A percentile compares a stretch with the other conserved stretches of the same genome.
Conservation (phyloP, 306 rosid species). For the Castanea crenata region DNA sequence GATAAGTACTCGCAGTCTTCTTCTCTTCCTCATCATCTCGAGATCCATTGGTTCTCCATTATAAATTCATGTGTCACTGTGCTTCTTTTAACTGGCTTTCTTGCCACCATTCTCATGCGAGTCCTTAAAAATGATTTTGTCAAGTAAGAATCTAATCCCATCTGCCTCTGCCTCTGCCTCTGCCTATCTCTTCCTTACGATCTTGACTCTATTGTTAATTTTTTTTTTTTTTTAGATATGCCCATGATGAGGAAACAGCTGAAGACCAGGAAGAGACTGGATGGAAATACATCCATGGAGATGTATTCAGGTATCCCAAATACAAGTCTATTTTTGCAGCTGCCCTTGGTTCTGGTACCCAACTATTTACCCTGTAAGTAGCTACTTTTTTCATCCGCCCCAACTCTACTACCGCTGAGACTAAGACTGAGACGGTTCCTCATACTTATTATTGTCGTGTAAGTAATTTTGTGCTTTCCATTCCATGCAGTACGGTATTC, state of each 20-base stretch:
- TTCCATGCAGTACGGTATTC: conserved; percentile 61
- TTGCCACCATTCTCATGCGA: conserved; percentile 78
- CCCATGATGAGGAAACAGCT: conserved; percentile 56
- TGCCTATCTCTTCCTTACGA: neutral
- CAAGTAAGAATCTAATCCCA: conserved; percentile 50
- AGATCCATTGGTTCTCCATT: conserved; percentile 92
- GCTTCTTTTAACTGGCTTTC: conserved; percentile 82
- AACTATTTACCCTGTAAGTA: conserved; percentile 53
- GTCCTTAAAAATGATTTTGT: conserved; percentile 92
- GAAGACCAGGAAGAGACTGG: conserved; percentile 59
- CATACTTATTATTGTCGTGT: neutral
- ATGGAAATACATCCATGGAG: conserved; percentile 61
- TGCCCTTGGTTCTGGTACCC: conserved; percentile 53
- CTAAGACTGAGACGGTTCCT: neutral
- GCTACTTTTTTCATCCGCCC: neutral
- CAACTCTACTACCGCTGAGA: neutral
- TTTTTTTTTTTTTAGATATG: conserved; percentile 29
- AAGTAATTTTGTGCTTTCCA: conserved; percentile 9
- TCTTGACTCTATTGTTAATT: neutral
- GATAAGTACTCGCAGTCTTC: conserved; percentile 70
- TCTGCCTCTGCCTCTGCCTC: neutral
- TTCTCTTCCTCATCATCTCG: conserved; percentile 78
- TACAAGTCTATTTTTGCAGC: conserved; percentile 48
- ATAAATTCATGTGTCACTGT: conserved; percentile 85
- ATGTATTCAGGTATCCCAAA: conserved; percentile 48